Conservation (phyloP, 176 grass and related monocot species). For the Microstegium vimineum region DNA sequence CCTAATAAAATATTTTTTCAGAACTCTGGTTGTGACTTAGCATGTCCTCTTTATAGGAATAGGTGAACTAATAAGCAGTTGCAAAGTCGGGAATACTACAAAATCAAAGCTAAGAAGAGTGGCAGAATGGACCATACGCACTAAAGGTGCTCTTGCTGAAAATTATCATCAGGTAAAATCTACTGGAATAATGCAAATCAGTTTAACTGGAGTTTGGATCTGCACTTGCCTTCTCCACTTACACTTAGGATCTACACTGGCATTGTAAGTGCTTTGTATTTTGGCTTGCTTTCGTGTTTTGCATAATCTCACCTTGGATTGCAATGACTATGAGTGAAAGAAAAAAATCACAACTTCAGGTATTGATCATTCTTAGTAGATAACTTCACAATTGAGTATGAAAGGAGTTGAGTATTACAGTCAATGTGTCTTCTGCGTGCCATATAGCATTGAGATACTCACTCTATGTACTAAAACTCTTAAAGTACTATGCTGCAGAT, state of each 20-base stretch:
- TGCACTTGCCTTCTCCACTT: neutral
- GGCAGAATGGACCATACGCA: conserved; percentile 32
- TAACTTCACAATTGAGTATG: neutral
- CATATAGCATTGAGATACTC: neutral
- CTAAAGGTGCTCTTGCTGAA: conserved; percentile 23
- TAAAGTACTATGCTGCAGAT: conserved; percentile 2
- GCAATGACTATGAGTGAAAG: neutral
- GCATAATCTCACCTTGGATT: conserved; percentile 9
- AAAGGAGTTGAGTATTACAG: neutral
- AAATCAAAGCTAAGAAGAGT: conserved; percentile 59
- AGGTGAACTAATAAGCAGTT: conserved; percentile 20
- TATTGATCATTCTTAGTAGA: neutral
- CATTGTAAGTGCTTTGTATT: neutral
- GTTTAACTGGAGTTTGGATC: neutral
- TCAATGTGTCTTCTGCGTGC: neutral
- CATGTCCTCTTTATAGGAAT: conserved; percentile 26
- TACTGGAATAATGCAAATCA: neutral
- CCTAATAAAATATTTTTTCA: neutral
- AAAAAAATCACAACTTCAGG: neutral
- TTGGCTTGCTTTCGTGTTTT: neutral
- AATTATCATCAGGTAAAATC: conserved; percentile 36
- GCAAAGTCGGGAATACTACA: conserved; percentile 37
- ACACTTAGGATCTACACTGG: neutral
- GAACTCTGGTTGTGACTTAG: conserved; percentile 5
- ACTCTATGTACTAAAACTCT: conserved; percentile 1